phyloP scores from a whole-genome alignment of 2,329 filamentous ascomycete genomes.

The Penicillium brevicompactum region DNA sequence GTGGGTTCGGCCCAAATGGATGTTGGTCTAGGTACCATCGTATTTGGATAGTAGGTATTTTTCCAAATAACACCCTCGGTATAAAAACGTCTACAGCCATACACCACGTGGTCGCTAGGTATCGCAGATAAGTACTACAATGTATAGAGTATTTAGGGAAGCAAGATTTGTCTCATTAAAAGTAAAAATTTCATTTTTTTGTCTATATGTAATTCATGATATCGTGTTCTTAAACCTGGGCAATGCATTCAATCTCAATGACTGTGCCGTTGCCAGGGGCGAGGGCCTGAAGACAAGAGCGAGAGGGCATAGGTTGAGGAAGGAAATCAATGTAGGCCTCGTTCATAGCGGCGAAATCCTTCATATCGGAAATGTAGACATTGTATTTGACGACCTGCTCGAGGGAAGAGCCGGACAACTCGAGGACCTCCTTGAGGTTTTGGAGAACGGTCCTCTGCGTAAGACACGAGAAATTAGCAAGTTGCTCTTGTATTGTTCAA shows the following conservation, averaged over 20 bases:
- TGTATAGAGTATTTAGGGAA: no score
- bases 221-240: conserved; percentile 32
- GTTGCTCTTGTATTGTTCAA: background rate
- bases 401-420: conserved; percentile 58
- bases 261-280: conserved; percentile 44
- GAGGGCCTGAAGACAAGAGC: conserved; percentile 46
- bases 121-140: background rate
- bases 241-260: conserved; percentile 51
- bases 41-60: no score
- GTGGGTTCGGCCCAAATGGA: no score
- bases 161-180: background rate
- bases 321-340: conserved; percentile 41
- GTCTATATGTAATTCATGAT: conserved; percentile 1
- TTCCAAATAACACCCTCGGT: no score
- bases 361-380: conserved; percentile 64
- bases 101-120: no score
- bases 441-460: conserved; percentile 35
- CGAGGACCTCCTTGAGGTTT: conserved; percentile 52
- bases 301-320: conserved; percentile 46
- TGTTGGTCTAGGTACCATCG: no score
- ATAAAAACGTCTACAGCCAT: no score
- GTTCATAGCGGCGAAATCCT: conserved; percentile 41
- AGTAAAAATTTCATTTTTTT: background rate
- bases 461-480: background rate
- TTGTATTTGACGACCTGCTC: conserved; percentile 66